Conservation (phyloP, 768 basidiomycete genomes). For the Hygrocybe punicea region DNA sequence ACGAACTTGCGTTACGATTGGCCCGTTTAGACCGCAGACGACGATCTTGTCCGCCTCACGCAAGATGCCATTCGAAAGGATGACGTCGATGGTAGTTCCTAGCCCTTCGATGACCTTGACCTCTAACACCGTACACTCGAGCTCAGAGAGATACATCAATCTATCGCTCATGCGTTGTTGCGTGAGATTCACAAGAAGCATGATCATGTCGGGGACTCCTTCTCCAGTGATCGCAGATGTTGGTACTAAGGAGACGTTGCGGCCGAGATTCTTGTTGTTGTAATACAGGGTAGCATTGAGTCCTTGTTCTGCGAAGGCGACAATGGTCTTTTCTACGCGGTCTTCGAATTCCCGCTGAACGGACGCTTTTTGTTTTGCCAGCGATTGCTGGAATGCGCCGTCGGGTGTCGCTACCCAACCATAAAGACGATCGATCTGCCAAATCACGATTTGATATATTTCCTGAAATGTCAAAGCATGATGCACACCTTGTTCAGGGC, state of each 20-base stretch:
- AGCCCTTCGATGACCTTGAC: slow-evolving; percentile 98
- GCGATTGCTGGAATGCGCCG: slow-evolving; percentile 87
- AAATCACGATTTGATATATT: slow-evolving; percentile 6
- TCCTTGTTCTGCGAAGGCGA: slow-evolving; percentile 98
- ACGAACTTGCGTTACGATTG: slow-evolving; percentile 92
- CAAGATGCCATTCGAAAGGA: slow-evolving; percentile 90
- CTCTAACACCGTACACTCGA: slow-evolving; percentile 97
- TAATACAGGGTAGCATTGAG: slow-evolving; percentile 94
- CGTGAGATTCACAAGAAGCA: slow-evolving; percentile 94
- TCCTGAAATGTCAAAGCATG: not conserved
- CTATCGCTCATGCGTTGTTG: slow-evolving; percentile 97
- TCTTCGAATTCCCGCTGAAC: slow-evolving; percentile 93
- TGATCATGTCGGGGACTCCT: slow-evolving; percentile 99
- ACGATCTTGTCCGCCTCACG: slow-evolving; percentile 92
- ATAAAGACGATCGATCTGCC: slow-evolving; percentile 94
- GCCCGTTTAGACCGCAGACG: slow-evolving; percentile 94
- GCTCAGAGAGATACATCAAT: slow-evolving; percentile 95
- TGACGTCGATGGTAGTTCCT: slow-evolving; percentile 96
- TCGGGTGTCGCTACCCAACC: slow-evolving; percentile 91
- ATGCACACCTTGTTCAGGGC: slow-evolving; percentile 85
- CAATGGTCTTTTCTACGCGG: slow-evolving; percentile 74
- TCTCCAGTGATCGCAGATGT: slow-evolving; percentile 98
- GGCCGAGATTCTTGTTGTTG: slow-evolving; percentile 92
- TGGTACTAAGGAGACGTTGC: slow-evolving; percentile 94
- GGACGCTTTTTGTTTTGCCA: slow-evolving; percentile 71